These are phyloP conservation scores for Cyberlindnera americana DNA, from an alignment of 805 yeast genomes.

Conservation along the genomic window DNA sequence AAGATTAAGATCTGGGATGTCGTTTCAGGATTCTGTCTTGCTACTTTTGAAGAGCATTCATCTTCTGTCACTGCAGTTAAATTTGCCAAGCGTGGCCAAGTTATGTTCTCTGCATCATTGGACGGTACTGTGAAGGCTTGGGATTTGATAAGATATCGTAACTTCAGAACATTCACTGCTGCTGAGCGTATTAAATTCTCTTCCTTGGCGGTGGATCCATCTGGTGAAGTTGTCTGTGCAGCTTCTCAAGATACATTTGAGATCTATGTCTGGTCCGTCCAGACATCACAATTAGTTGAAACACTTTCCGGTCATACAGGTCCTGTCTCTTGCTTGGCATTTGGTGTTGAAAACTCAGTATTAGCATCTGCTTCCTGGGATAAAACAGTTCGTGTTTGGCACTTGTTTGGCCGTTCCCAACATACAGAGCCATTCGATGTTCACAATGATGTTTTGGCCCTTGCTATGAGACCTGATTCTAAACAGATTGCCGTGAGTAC, in stretches of 20 bases:
- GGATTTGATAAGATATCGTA: slow-evolving; percentile 90
- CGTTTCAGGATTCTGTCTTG: slow-evolving; percentile 85
- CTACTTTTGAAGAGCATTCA: slow-evolving; percentile 87
- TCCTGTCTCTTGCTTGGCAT: slow-evolving; percentile 83
- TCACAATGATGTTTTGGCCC: slow-evolving; percentile 75
- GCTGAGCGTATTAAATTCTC: slow-evolving; percentile 84
- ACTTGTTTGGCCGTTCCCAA: slow-evolving; percentile 80
- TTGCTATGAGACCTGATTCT: slow-evolving; percentile 91
- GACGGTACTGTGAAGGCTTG: slow-evolving; percentile 98
- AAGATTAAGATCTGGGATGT: slow-evolving; percentile 97
- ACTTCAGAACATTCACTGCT: slow-evolving; percentile 92
- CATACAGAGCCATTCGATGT: slow-evolving; percentile 89
- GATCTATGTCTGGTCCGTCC: slow-evolving; percentile 95
- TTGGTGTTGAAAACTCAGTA: slow-evolving; percentile 72
- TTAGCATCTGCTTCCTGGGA: slow-evolving; percentile 97
- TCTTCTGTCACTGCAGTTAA: slow-evolving; percentile 84
- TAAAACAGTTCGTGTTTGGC: slow-evolving; percentile 90
- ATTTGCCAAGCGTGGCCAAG: slow-evolving; percentile 88
- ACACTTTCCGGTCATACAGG: slow-evolving; percentile 92
- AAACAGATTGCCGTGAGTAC: slow-evolving; percentile 85
- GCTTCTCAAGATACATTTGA: slow-evolving; percentile 88
- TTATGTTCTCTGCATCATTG: slow-evolving; percentile 82
- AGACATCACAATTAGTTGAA: slow-evolving; percentile 88
- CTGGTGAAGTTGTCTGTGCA: slow-evolving; percentile 95
- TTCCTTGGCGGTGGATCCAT: slow-evolving; percentile 90